Evolutionary conservation across 2,329 filamentous ascomycete genomes (phyloP).

Genomic region (Aspergillus carbonarius): DNA sequence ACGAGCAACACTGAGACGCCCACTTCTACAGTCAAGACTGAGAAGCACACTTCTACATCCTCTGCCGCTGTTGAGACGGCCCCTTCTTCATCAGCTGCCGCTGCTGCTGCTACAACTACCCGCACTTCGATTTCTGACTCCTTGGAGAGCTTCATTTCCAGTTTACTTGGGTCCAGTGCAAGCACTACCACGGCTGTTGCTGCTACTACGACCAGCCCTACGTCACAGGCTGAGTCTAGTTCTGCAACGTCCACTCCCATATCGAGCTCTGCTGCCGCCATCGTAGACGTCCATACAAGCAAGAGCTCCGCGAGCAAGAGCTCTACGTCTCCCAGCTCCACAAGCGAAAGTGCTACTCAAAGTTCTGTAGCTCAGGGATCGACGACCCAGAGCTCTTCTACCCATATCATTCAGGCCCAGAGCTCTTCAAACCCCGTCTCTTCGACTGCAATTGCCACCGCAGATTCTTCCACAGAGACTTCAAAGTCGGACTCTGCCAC

Average conservation of each 20-base stretch:
- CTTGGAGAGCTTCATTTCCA: constrained; percentile 2
- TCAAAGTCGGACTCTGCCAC: neutral
- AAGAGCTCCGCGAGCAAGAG: neutral
- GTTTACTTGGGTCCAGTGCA: neutral
- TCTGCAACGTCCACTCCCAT: neutral
- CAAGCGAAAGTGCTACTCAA: neutral
- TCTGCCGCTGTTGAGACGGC: neutral
- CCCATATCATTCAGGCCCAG: neutral
- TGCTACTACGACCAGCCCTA: neutral
- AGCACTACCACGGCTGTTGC: neutral
- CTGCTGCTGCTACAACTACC: neutral
- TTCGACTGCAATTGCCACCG: neutral
- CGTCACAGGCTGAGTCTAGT: neutral
- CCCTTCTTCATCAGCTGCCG: neutral
- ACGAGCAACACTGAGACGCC: neutral
- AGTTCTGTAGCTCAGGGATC: neutral
- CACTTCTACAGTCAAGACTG: neutral
- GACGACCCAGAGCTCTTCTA: neutral
- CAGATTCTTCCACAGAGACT: neutral
- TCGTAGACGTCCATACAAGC: neutral
- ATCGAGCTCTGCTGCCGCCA: neutral
- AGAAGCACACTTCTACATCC: neutral
- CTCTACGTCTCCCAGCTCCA: constrained; percentile 1
- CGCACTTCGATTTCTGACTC: neutral
- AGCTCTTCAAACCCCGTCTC: neutral